Base-by-base conservation (phyloP, 495 filamentous ascomycete genomes). In the Penicillium salamii region DNA sequence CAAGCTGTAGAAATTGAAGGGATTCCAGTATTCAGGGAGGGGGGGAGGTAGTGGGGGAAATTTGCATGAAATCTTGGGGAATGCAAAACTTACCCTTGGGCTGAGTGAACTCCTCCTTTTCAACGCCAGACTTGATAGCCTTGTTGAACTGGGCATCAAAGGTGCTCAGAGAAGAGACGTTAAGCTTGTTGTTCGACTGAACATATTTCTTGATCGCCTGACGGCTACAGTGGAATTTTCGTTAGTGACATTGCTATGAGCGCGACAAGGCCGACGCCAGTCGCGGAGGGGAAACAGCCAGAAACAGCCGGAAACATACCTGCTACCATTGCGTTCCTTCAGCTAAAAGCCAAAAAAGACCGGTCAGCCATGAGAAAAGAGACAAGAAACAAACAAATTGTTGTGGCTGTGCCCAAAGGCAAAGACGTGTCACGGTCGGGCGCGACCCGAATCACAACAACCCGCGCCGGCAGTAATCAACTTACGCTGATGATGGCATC, bases 131-230 rank as follows among this genome's bases (percentile, higher is more conserved):
- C 77, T 87, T 86, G 70, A 99, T 80, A 28, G 91, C 90, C 67
- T 85, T 85, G 82, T 96, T 97, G 83, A 99, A 90, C 59, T 92
- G 85, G 54, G 81, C 80, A 66, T 93, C 91, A 68, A 97, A 97
- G 65, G 83, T 83, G 39, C 76, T 77, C 59, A 86, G 83, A 28
- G 75, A 79, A 44, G 83, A 80, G 48, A 76, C 78, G 54, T 74
- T 69, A 69, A 95, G 81, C 67, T 85, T 88, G 83, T 97, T 96
- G 86, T 99, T 97, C 59, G 88, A 84, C 70, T 82, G 80, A 62
- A 99, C 88, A 77, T 97, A 99, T 72, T 99, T 97, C 87, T 97
- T 97, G 68, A 99, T 84, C 21, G 89, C 87, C 69, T 91, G 87
- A 58, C 93, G 95, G 75, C 93, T 98, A 66, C 61, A 39, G 38